Conservation (phyloP, 2,329 filamentous ascomycete species). For the Sphaerulina populicola region DNA sequence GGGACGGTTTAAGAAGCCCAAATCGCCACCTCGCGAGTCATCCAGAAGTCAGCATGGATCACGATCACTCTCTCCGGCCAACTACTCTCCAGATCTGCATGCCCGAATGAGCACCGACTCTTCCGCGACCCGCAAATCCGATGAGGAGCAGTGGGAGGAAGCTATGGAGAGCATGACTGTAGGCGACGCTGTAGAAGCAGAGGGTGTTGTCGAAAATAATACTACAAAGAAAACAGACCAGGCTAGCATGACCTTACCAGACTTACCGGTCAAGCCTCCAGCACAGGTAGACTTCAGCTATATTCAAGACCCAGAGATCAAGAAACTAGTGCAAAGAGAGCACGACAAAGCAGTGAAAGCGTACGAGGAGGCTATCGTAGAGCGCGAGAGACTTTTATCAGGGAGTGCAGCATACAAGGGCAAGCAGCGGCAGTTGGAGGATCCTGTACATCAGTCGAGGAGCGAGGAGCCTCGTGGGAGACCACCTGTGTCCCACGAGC, state of each 20-base stretch:
- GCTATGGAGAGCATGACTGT: neutral
- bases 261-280: constrained; percentile 43
- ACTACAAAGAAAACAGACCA: neutral
- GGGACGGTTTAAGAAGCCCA: constrained; percentile 52
- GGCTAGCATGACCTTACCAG: neutral
- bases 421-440: constrained; percentile 20
- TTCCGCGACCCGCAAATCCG: neutral
- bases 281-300: constrained; percentile 48
- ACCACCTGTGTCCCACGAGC: neutral
- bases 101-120: neutral
- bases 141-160: neutral
- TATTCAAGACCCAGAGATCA: constrained; percentile 56
- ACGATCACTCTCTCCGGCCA: neutral
- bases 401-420: constrained; percentile 1
- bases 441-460: constrained; percentile 7
- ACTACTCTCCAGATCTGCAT: neutral
- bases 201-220: neutral
- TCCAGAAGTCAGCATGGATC: constrained; percentile 13
- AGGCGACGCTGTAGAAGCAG: neutral
- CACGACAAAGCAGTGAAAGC: constrained; percentile 53
- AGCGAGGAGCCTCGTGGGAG: constrained; percentile 16
- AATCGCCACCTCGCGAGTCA: constrained; percentile 37
- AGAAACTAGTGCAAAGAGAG: constrained; percentile 63
- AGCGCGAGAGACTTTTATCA: constrained; percentile 39
- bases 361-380: constrained; percentile 59